A percentile compares a stretch with the other conserved stretches of the same genome.
phyloP scores from a whole-genome alignment of 441 rosid genomes.

The Hura crepitans region DNA sequence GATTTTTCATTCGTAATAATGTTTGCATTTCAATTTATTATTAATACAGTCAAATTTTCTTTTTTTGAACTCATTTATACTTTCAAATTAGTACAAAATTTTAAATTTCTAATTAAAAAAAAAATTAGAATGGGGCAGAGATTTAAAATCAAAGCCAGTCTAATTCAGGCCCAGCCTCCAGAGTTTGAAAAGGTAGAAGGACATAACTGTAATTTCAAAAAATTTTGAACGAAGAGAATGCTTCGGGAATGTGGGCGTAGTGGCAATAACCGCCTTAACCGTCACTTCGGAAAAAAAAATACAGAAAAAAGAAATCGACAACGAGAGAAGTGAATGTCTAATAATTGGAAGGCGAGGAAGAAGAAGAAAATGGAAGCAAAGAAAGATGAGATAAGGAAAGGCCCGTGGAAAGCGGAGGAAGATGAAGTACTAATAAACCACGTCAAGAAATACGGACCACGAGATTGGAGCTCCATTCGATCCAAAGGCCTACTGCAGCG shows the following conservation, averaged over 20 bases:
- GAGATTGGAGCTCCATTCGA: conserved; percentile 99
- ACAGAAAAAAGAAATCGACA: background rate
- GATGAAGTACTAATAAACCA: conserved; percentile 70
- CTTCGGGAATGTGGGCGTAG: conserved; percentile 42
- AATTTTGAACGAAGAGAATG: conserved; percentile 35
- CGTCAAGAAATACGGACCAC: conserved; percentile 66
- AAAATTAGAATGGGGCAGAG: no score
- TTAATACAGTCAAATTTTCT: no score
- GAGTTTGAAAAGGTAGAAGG: background rate
- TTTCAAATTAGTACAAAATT: no score
- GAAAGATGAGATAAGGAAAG: conserved; percentile 67
- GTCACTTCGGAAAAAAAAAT: conserved; percentile 22
- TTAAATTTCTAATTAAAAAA: no score
- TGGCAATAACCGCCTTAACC: conserved; percentile 56
- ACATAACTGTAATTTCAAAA: background rate
- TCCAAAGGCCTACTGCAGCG: conserved; percentile 87
- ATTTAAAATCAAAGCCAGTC: no score
- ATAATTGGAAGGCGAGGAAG: background rate
- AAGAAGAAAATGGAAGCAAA: conserved; percentile 33
- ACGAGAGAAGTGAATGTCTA: background rate
- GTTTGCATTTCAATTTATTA: no score
- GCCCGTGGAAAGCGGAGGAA: conserved; percentile 93
- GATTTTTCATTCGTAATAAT: no score
- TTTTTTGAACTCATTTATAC: no score
- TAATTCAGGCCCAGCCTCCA: background rate